Percentiles rank a stretch among this genome's conserved stretches.
These are phyloP conservation scores for Dentipellis sp. DNA, from an alignment of 768 basidiomycete genomes.

Conservation along the genomic window DNA sequence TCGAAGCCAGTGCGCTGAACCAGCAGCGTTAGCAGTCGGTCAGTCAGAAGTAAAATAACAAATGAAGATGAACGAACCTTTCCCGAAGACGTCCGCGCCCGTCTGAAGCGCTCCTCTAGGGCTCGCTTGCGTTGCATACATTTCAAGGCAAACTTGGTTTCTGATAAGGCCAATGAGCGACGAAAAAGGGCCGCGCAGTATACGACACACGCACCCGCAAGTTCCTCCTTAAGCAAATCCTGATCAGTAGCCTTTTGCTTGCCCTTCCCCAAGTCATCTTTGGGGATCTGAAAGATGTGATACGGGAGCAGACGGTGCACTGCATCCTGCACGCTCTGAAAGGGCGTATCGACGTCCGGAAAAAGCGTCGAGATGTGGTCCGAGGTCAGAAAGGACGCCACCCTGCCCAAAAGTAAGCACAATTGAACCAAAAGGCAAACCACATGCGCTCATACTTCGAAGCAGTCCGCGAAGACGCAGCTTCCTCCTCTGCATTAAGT, in stretches of 20 bases:
- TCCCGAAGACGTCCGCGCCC: conserved; percentile 41
- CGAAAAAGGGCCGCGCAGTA: not conserved
- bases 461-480: conserved; percentile 6
- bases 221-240: conserved; percentile 36
- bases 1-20: conserved; percentile 49
- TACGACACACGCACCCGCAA: conserved; percentile 33
- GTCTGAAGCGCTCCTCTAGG: conserved; percentile 51
- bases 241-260: conserved; percentile 47
- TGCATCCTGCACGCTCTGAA: conserved; percentile 50
- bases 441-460: conserved; percentile 1
- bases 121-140: conserved; percentile 49
- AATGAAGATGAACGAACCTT: conserved; percentile 34
- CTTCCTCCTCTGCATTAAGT: conserved; percentile 7
- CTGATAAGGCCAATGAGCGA: conserved; percentile 26
- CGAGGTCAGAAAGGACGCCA: conserved; percentile 43
- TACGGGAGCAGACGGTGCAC: conserved; percentile 71
- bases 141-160: conserved; percentile 60
- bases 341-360: conserved; percentile 66
- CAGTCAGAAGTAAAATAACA: not conserved
- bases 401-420: conserved; percentile 27
- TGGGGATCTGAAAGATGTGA: conserved; percentile 71
- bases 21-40: not conserved
- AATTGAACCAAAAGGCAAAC: not conserved
- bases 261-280: conserved; percentile 42
- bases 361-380: conserved; percentile 55